phyloP scores from a whole-genome alignment of 2,329 filamentous ascomycete genomes.

The Teratosphaeriaceae sp. region DNA sequence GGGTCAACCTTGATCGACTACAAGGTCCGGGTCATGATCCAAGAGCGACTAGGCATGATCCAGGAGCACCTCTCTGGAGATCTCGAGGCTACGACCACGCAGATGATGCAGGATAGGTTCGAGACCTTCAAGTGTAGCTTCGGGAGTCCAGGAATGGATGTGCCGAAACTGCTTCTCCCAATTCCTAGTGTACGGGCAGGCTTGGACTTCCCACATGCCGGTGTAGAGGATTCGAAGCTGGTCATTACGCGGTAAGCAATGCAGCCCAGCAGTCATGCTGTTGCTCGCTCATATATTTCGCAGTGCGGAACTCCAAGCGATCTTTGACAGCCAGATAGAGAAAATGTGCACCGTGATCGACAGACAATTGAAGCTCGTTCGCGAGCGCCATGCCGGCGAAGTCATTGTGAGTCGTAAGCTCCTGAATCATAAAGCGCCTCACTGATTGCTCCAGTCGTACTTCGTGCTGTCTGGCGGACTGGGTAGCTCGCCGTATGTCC shows the following conservation, averaged over 20 bases:
- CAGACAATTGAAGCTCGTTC: no score
- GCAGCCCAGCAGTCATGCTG: neutral
- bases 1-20: constrained; percentile 18
- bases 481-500: constrained; percentile 14
- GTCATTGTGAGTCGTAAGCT: no score
- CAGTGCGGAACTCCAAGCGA: constrained; percentile 1
- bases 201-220: constrained; percentile 10
- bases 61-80: constrained; percentile 3
- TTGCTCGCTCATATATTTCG: neutral
- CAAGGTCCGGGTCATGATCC: constrained; percentile 7
- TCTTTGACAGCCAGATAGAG: constrained; percentile 10
- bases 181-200: constrained; percentile 10
- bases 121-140: constrained; percentile 14
- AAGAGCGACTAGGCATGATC: constrained; percentile 8
- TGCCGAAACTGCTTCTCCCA: constrained; percentile 10
- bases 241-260: constrained; percentile 1
- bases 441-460: no score
- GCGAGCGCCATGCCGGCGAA: no score
- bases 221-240: constrained; percentile 12
- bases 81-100: constrained; percentile 2
- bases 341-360: constrained; percentile 9
- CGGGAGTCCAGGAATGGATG: constrained; percentile 8
- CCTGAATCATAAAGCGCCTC: no score
- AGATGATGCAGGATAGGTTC: constrained; percentile 14
- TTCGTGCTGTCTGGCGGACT: constrained; percentile 15